phyloP scores from a whole-genome alignment of 306 rosid species.

The Spatholobus suberectus region DNA sequence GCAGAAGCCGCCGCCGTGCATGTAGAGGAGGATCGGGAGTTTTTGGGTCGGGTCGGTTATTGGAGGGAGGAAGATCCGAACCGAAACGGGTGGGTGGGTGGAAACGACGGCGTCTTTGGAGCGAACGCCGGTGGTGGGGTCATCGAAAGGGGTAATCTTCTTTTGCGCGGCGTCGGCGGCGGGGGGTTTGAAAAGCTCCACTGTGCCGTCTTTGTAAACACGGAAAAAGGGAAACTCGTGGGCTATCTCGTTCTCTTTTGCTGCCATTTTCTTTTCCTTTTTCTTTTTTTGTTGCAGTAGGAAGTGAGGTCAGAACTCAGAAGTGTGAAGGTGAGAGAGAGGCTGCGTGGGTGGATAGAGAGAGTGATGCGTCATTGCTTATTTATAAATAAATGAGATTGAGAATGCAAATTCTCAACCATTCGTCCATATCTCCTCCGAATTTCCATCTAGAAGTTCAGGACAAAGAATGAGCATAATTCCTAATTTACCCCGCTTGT shows the following conservation, averaged over 20 bases:
- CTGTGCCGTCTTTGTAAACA: conserved; percentile 50
- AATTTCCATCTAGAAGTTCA: neutral
- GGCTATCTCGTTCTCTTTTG: neutral
- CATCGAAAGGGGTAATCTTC: conserved; percentile 45
- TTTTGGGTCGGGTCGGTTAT: conserved; percentile 14
- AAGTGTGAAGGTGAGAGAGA: too few relatives aligned
- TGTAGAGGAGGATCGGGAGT: conserved; percentile 40
- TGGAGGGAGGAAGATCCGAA: conserved; percentile 43
- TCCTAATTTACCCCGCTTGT: too few relatives aligned
- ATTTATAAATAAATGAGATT: too few relatives aligned
- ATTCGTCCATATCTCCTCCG: too few relatives aligned
- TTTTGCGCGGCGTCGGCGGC: neutral
- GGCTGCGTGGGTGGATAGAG: too few relatives aligned
- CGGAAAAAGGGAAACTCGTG: conserved; percentile 39
- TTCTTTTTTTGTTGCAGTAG: neutral
- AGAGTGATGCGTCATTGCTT: neutral
- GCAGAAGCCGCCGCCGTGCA: conserved; percentile 52
- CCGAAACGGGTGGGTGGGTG: conserved; percentile 39
- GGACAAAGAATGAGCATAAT: too few relatives aligned
- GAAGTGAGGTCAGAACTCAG: too few relatives aligned
- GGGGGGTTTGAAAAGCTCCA: conserved; percentile 1
- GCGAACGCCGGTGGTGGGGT: conserved; percentile 44
- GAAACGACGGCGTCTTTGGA: conserved; percentile 50
- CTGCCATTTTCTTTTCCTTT: too few relatives aligned
- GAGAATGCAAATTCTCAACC: too few relatives aligned